These are phyloP conservation scores for Fusarium musae DNA, from an alignment of 2,329 filamentous ascomycete genomes.

Conservation along the genomic window DNA sequence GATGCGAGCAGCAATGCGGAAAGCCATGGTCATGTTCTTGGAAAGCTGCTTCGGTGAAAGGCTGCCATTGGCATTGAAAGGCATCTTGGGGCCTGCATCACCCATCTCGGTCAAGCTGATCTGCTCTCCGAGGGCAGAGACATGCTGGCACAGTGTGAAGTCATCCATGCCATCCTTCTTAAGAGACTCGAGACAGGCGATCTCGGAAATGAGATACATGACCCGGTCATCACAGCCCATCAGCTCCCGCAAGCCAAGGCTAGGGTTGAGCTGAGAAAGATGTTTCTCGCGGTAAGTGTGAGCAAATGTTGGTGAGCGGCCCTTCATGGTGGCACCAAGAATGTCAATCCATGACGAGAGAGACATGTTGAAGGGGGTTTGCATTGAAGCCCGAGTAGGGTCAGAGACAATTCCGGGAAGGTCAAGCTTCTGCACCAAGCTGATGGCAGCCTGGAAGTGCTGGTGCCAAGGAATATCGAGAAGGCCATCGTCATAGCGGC, in stretches of 20 bases:
- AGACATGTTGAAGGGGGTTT: slow-evolving; percentile 94
- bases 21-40: slow-evolving; percentile 89
- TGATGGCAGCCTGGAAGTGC: slow-evolving; percentile 92
- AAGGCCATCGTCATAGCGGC: slow-evolving; percentile 83
- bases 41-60: slow-evolving; percentile 85
- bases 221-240: slow-evolving; percentile 98
- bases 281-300: slow-evolving; percentile 97
- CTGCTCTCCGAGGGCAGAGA: slow-evolving; percentile 86
- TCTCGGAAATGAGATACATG: slow-evolving; percentile 98
- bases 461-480: slow-evolving; percentile 97
- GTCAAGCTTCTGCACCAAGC: slow-evolving; percentile 85
- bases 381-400: slow-evolving; percentile 61
- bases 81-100: slow-evolving; percentile 67
- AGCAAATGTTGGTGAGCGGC: slow-evolving; percentile 85
- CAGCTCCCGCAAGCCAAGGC: slow-evolving; percentile 83
- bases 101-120: slow-evolving; percentile 82
- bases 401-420: slow-evolving; percentile 76
- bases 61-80: slow-evolving; percentile 75
- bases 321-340: slow-evolving; percentile 91
- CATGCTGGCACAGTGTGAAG: slow-evolving; percentile 87
- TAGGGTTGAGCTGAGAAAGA: slow-evolving; percentile 71
- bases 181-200: slow-evolving; percentile 92
- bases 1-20: slow-evolving; percentile 91
- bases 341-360: slow-evolving; percentile 97
- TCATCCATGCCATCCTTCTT: slow-evolving; percentile 87